Evolutionary conservation across 208 protist genomes (phyloP), one percentile per base, ranked within the genome.

Genomic region (Porcisia deanei): DNA sequence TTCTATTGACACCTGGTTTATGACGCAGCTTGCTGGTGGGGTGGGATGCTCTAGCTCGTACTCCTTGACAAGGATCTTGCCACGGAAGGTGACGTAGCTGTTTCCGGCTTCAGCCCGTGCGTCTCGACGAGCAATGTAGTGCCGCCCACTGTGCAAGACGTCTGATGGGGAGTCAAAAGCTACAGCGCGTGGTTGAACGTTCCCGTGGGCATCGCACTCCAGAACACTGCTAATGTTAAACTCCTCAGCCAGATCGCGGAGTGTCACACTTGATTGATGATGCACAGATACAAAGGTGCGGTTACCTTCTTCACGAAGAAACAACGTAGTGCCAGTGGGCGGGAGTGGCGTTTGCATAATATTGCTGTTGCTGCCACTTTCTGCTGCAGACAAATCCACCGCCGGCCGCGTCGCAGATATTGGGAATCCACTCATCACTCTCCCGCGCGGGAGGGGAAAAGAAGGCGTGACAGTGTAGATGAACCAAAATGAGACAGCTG

Each of bases 81-180:
- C 85, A 25, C 87, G 88, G 75, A 96, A 96, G 20, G 89, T 91
- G 18, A 96, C 92, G 2, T 87, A 87, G 16, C 79, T 90, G 49
- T 74, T 79, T 18, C 77, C 73, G 2, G 74, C 70, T 57, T 86
- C 85, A 4, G 83, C 49, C 16, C 76, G 80, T 18, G 79, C 81
- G 64, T 94, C 92, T 30, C 92, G 88, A 5, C 88, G 77, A 8
- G 88, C 89, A 55, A 96, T 88, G 82, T 96, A 96, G 81, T 96
- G 89, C 45, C 81, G 81, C 8, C 92, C 92, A 45, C 85, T 83
- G 77, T 86, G 90, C 59, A 96, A 70, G 18, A 94, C 80, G 74
- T 96, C 92, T 0, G 85, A 88, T n/a, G 92, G 90, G 3, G 89
- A 95, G 83, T 96, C 90, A 49, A 95, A 88, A 6, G 89, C 90